A percentile compares a stretch with the other conserved stretches of the same genome.
phyloP scores from a whole-genome alignment of 1,284 basidiomycete genomes.

The Phaffia rhodozyma region DNA sequence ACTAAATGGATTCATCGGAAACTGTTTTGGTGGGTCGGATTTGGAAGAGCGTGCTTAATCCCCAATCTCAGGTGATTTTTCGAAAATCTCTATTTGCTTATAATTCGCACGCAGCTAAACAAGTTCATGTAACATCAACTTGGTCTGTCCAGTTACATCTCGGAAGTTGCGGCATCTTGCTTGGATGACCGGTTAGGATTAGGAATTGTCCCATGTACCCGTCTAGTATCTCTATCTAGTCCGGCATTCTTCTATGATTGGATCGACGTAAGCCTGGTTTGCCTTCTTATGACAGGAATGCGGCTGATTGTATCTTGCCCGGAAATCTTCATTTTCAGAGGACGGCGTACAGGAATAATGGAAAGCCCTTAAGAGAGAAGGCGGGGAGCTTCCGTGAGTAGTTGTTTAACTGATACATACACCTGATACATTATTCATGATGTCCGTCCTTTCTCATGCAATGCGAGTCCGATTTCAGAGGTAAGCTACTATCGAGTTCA shows the following conservation, averaged over 20 bases:
- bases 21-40: constrained; percentile 45
- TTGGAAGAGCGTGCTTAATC: constrained; percentile 69
- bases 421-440: neutral
- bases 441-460: neutral
- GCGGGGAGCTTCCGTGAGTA: constrained; percentile 50
- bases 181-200: constrained; percentile 62
- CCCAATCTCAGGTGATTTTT: constrained; percentile 59
- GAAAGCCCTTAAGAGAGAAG: constrained; percentile 63
- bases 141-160: constrained; percentile 43
- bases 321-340: neutral
- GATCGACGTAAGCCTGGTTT: constrained; percentile 43
- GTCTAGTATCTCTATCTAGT: constrained; percentile 60
- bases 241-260: constrained; percentile 83
- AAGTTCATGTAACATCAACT: neutral
- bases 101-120: neutral
- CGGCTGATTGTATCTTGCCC: neutral
- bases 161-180: constrained; percentile 73
- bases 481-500: neutral
- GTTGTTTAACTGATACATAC: neutral
- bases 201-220: constrained; percentile 72
- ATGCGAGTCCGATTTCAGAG: too few species aligned
- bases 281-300: neutral
- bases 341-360: constrained; percentile 55
- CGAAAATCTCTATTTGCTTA: neutral
- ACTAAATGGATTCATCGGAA: constrained; percentile 84